Evolutionary conservation across 106 monocot genomes (phyloP).

Genomic region (Dioscorea alata): DNA sequence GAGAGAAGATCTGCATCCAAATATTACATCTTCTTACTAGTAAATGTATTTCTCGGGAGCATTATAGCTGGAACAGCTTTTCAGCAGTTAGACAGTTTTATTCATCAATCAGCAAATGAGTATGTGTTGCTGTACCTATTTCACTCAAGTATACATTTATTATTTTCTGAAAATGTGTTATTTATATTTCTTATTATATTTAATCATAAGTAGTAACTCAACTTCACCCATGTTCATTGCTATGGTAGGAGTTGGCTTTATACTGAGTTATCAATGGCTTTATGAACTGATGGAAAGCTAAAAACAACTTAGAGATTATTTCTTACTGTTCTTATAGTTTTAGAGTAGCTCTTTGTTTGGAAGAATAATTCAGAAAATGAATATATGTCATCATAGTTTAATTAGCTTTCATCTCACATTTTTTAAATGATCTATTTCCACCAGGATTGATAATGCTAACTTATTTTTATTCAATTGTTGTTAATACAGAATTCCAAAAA

Average conservation of each 20-base stretch:
- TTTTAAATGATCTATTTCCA: too few relatives aligned
- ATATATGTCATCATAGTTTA: too few relatives aligned
- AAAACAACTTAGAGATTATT: too few relatives aligned
- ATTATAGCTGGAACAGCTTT: constrained; percentile 76
- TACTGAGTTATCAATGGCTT: too few relatives aligned
- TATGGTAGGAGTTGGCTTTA: too few relatives aligned
- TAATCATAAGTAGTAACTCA: background rate
- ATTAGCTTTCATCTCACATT: too few relatives aligned
- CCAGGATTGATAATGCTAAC: too few relatives aligned
- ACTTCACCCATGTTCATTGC: too few relatives aligned
- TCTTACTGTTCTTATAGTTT: too few relatives aligned
- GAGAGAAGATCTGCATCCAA: constrained; percentile 83
- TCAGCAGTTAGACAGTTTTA: constrained; percentile 61
- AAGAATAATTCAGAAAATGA: too few relatives aligned
- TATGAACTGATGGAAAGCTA: too few relatives aligned
- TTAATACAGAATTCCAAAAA: constrained; percentile 51
- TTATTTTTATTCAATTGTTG: background rate
- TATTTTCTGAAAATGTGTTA: background rate
- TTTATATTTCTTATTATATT: background rate
- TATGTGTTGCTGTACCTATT: constrained; percentile 22
- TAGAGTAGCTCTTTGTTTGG: too few relatives aligned
- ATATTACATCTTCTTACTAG: constrained; percentile 73
- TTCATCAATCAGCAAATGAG: constrained; percentile 71
- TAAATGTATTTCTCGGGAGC: constrained; percentile 93
- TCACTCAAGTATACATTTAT: background rate